Percentiles rank a stretch among this genome's conserved stretches.
Conservation (phyloP, 1,284 basidiomycete genomes). For the Cryptococcus jaspeensis region DNA sequence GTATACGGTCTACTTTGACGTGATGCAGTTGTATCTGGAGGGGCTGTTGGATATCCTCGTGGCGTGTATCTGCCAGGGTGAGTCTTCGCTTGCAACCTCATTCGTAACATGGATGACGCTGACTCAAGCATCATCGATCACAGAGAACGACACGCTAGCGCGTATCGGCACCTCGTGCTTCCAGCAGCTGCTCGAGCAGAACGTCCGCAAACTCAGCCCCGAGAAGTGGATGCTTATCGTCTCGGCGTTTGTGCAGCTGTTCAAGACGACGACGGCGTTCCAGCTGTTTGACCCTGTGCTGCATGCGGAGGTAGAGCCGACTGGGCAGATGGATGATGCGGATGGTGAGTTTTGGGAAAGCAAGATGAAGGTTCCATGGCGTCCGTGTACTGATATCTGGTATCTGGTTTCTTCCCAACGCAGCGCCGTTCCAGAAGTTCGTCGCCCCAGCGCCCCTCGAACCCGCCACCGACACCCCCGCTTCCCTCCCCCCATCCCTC, state of each 20-base stretch:
- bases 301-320: constrained; percentile 71
- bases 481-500: constrained; percentile 30
- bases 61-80: constrained; percentile 98
- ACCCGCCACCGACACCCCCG: constrained; percentile 27
- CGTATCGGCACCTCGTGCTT: constrained; percentile 97
- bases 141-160: constrained; percentile 97
- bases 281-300: constrained; percentile 92
- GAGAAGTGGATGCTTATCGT: constrained; percentile 89
- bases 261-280: constrained; percentile 95
- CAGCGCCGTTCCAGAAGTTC: constrained; percentile 48
- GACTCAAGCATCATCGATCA: neutral
- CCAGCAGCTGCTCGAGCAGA: constrained; percentile 92
- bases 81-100: constrained; percentile 22
- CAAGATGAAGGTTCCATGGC: neutral
- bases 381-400: neutral
- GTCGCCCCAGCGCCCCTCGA: constrained; percentile 49
- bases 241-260: constrained; percentile 90
- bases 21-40: constrained; percentile 83
- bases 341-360: constrained; percentile 26
- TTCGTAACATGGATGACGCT: neutral
- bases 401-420: neutral
- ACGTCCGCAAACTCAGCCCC: constrained; percentile 81
- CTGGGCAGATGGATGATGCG: constrained; percentile 56
- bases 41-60: constrained; percentile 89
- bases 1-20: constrained; percentile 95